Evolutionary conservation across 1,284 basidiomycete genomes (phyloP), one percentile per base, ranked within the genome.

Genomic region (Microbotryomycetes sp.): DNA sequence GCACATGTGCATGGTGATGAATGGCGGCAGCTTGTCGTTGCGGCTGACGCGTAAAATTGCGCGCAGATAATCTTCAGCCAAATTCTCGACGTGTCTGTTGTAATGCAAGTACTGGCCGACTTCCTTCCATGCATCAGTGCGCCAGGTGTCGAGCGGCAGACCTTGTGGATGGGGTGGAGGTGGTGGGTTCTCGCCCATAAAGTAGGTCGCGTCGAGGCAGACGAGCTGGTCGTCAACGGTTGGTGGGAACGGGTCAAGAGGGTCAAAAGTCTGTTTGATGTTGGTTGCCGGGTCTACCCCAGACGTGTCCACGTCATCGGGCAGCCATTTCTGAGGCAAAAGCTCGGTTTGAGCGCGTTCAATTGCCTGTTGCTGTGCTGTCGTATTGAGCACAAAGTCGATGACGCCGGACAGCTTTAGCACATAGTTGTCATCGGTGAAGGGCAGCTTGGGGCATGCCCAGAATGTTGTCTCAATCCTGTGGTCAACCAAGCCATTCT

Each of bases 401-500:
- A 55, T 7, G 41, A 55, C 13, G 5, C 41, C 18, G 21, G 26
- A 41, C 26, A 55, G 7, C 2, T 55, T 15, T 16, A 55, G 24
- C 9, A 55, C 54, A n/a, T 26, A 41, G 28, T 21, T 23, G 28
- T 46, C 54, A 15, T 5, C 23, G 24, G 54, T 30, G n/a, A 41
- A 45, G 4, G 45, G 54, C 6, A 55, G 29, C 6, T 21, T 4
- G 4, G 54, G 54, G 3, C 45, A 18, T 13, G 54, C 54, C 54
- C 54, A 55, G 28, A 55, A 55, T 15, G 45, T 27, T 24, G 54
- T 55, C 28, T 30, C 45, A 21, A 55, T 9, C 2, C 23, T 28
- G 54, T 55, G 54, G 16, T 26, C 54, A 5, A 45, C 29, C 18
- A 55, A 47, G 41, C 54, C 54, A 15, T 41, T 55, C 45, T 55